Conservation (phyloP, 2,329 filamentous ascomycete genomes). For the Ustilaginoidea virens region DNA sequence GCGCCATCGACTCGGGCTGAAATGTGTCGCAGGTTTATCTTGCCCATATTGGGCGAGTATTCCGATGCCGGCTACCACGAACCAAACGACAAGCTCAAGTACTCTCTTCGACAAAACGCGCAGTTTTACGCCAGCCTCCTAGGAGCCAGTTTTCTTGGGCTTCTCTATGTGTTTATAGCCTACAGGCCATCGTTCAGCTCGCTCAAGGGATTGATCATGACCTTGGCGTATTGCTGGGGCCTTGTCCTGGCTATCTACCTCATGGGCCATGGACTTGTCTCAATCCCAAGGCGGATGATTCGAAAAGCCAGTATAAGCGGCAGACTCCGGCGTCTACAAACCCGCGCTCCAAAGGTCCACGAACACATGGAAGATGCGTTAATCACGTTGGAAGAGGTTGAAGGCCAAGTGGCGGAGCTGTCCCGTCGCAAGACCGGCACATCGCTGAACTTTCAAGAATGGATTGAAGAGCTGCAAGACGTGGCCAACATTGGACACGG, state of each 20-base stretch:
- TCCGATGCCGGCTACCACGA: conserved; percentile 88
- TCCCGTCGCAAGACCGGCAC: conserved; percentile 67
- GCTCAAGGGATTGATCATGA: conserved; percentile 79
- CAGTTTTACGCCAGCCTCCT: conserved; percentile 77
- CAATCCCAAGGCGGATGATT: conserved; percentile 70
- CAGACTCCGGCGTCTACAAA: conserved; percentile 59
- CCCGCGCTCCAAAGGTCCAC: conserved; percentile 63
- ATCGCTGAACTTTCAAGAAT: conserved; percentile 64
- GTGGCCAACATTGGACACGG: conserved; percentile 54
- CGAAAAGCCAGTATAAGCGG: conserved; percentile 64
- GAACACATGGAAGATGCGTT: conserved; percentile 80
- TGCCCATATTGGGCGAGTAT: conserved; percentile 88
- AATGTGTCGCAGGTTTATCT: conserved; percentile 51
- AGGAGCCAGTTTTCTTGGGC: conserved; percentile 50
- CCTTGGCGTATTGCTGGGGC: conserved; percentile 87
- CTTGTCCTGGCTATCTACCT: conserved; percentile 84
- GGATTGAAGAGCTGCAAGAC: conserved; percentile 90
- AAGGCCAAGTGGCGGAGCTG: conserved; percentile 66
- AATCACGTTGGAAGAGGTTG: conserved; percentile 63
- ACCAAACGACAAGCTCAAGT: conserved; percentile 62
- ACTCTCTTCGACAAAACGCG: conserved; percentile 76
- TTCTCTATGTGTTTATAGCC: conserved; percentile 70
- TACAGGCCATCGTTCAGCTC: conserved; percentile 58
- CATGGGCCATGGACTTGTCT: conserved; percentile 93
- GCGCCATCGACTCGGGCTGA: too few species aligned